Percentiles rank a stretch among this genome's conserved stretches.
Evolutionary conservation across 176 grass and related monocot species (phyloP).

Genomic region (Aechmea fasciata): DNA sequence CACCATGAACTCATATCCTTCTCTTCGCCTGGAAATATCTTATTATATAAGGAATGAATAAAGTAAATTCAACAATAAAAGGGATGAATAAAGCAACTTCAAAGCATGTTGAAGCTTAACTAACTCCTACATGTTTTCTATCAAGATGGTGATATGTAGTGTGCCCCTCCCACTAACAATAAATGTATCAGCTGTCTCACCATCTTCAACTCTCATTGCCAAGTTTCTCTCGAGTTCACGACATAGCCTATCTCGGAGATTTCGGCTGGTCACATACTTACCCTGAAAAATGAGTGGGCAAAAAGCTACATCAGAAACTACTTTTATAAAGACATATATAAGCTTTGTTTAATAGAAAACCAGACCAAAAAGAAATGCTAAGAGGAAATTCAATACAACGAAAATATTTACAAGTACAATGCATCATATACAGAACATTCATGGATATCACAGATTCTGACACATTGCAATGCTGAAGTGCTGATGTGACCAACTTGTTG

Average conservation of each 20-base stretch:
- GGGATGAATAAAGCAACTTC: background rate
- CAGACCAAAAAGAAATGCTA: background rate
- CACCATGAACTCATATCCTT: slow-evolving; percentile 99
- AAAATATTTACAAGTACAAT: background rate
- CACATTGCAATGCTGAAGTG: too few species aligned
- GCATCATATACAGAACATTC: background rate
- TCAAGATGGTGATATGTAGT: slow-evolving; percentile 92
- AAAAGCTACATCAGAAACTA: background rate
- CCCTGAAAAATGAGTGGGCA: slow-evolving; percentile 50
- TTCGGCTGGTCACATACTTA: slow-evolving; percentile 90
- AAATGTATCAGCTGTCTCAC: slow-evolving; percentile 90
- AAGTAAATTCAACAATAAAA: background rate
- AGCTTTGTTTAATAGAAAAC: background rate
- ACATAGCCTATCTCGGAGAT: slow-evolving; percentile 81
- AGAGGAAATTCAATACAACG: background rate
- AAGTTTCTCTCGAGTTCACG: slow-evolving; percentile 88
- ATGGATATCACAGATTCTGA: background rate
- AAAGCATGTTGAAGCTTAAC: background rate
- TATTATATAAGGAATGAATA: background rate
- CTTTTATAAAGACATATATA: background rate
- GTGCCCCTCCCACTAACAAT: slow-evolving; percentile 97
- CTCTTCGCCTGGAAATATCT: slow-evolving; percentile 68
- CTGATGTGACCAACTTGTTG: too few species aligned
- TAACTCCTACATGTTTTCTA: slow-evolving; percentile 85
- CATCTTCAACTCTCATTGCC: slow-evolving; percentile 97